Base-by-base conservation (phyloP, 495 filamentous ascomycete species). In the Penicillium simplicissimum region DNA sequence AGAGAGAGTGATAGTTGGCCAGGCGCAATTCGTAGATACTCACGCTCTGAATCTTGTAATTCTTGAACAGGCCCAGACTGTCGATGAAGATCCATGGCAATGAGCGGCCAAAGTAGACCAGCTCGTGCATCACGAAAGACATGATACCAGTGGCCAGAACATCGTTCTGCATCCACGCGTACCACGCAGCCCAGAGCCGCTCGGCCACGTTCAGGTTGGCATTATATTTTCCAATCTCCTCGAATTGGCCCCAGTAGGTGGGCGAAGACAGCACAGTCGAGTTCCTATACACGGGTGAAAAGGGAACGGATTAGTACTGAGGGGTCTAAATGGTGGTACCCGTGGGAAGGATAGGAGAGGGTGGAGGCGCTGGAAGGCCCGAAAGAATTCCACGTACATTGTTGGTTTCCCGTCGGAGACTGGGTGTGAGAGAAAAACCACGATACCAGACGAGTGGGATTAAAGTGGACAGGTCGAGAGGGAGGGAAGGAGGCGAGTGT, bases 111-210 rank as follows among this genome's bases (percentile, higher is more conserved):
- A 98, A 98, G 81, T 98, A 98, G 59, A 98, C 85, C 21, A 87
- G 23, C 75, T 98, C 94, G 76, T 98, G 94, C 89, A 97, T 94
- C 58, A 89, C 72, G 75, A 98, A 98, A 52, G 91, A 96, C 90
- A 97, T 89, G 79, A 98, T 93, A 38, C 93, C 94, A 14, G 94
- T 98, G 52, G 94, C 94, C 37, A 98, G 87, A 49, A 89, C 87
- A 82, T 98, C 94, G 69, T 98, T 97, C 69, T 93, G 90, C 92
- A 98, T 96, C 85, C 88, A 98, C n/a, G 93, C 86, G 74, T 98
- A 98, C 94, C 94, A 91, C 71, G 94, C 91, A 25, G 91, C 90
- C 94, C 94, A 98, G 54, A 96, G 76, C 53, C 86, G 83, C 79
- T 98, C 94, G 66, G 87, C 80, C 52, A 90, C 76, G 75, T 95